A percentile compares a stretch with the other conserved stretches of the same genome.
Evolutionary conservation across 1,139 yeast species (phyloP).

Genomic region (Yamadazyma songkhlaensis): DNA sequence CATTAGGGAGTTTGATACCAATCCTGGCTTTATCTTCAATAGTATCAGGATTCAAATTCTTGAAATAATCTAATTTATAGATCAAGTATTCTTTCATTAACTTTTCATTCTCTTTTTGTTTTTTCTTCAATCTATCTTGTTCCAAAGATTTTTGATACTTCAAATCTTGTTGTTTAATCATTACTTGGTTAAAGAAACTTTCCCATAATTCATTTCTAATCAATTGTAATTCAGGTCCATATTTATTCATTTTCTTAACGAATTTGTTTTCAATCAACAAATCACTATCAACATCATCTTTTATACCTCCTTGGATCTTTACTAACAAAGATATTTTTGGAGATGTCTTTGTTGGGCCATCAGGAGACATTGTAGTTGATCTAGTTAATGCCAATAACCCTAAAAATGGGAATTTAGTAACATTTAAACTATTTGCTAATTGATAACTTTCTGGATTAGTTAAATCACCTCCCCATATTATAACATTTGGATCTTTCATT

Average conservation of each 20-base stretch:
- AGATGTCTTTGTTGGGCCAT: slow-evolving; percentile 51
- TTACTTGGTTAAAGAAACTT: slow-evolving; percentile 54
- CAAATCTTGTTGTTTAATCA: slow-evolving; percentile 72
- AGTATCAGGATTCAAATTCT: slow-evolving; percentile 31
- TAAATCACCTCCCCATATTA: slow-evolving; percentile 89
- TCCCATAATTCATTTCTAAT: slow-evolving; percentile 64
- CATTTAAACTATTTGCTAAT: slow-evolving; percentile 72
- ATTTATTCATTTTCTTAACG: slow-evolving; percentile 46
- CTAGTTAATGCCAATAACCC: slow-evolving; percentile 64
- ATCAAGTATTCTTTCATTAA: slow-evolving; percentile 29
- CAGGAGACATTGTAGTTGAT: slow-evolving; percentile 54
- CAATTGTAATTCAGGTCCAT: slow-evolving; percentile 57
- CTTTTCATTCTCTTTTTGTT: slow-evolving; percentile 22
- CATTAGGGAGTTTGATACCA: slow-evolving; percentile 57
- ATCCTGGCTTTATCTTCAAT: slow-evolving; percentile 40
- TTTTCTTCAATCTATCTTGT: slow-evolving; percentile 45
- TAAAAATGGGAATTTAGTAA: slow-evolving; percentile 75
- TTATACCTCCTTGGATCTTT: slow-evolving; percentile 62
- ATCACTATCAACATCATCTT: slow-evolving; percentile 21
- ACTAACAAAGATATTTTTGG: slow-evolving; percentile 61
- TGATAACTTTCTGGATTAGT: slow-evolving; percentile 81
- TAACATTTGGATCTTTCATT: slow-evolving; percentile 47
- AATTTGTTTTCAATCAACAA: slow-evolving; percentile 37
- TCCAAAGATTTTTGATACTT: slow-evolving; percentile 72
- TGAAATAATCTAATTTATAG: slow-evolving; percentile 50